Percentiles rank a stretch among this genome's conserved stretches.
Evolutionary conservation across 495 filamentous ascomycete species (phyloP).

Genomic region (Penicillium cinerascens): DNA sequence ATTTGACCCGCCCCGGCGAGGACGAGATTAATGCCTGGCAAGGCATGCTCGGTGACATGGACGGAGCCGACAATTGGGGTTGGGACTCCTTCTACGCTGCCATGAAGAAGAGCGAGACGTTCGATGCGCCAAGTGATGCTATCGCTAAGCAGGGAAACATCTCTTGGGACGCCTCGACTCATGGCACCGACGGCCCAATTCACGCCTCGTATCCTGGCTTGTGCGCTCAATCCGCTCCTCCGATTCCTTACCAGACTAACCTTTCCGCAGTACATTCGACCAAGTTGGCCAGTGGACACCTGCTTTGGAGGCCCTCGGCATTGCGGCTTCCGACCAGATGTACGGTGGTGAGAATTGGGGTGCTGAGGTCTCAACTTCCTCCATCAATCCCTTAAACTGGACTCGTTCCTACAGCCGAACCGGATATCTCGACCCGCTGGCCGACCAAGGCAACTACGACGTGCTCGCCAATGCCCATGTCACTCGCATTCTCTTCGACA

Average conservation of each 20-base stretch:
- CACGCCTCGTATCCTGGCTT: conserved; percentile 50
- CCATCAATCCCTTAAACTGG: conserved; percentile 34
- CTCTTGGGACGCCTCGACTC: conserved; percentile 30
- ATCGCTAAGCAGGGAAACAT: conserved; percentile 39
- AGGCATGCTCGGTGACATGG: conserved; percentile 31
- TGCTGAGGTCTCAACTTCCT: conserved; percentile 30
- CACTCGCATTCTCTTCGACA: conserved; percentile 40
- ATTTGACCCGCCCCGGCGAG: conserved; percentile 33
- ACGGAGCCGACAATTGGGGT: conserved; percentile 31
- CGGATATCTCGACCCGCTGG: conserved; percentile 41
- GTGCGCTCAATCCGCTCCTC: conserved; percentile 11
- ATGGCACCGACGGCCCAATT: conserved; percentile 41
- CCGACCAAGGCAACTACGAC: conserved; percentile 36
- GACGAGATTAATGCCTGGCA: conserved; percentile 33
- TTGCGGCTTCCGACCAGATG: conserved; percentile 24
- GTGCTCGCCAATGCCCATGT: conserved; percentile 44
- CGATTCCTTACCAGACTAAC: conserved; percentile 1
- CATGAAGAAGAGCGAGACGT: conserved; percentile 43
- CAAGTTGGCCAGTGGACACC: conserved; percentile 29
- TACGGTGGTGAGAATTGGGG: conserved; percentile 31
- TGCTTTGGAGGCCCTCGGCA: conserved; percentile 23
- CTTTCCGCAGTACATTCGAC: conserved; percentile 22
- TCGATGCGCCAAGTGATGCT: conserved; percentile 27
- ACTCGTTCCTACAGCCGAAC: conserved; percentile 33
- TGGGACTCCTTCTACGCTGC: conserved; percentile 34